Percentiles rank a stretch among this genome's conserved stretches.
Evolutionary conservation across 2,329 filamentous ascomycete genomes (phyloP).

Genomic region (Fusarium pseudograminearum): DNA sequence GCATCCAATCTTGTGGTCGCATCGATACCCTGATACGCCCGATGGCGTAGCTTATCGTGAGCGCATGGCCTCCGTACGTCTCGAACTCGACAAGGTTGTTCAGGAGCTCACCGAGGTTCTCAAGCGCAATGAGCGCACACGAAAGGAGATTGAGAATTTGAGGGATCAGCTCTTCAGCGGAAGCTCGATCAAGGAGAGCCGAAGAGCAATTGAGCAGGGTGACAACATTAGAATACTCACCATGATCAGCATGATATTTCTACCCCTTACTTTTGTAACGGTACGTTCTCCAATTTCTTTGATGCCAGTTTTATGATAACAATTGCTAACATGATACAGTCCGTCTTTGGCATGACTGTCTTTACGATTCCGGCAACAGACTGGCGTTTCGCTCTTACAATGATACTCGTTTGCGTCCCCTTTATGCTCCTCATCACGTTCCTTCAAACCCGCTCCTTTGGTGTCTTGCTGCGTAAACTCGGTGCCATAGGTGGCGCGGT

Average conservation of each 20-base stretch:
- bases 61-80: slow-evolving; percentile 59
- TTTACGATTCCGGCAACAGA: slow-evolving; percentile 58
- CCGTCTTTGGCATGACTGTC: slow-evolving; percentile 66
- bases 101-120: slow-evolving; percentile 61
- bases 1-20: slow-evolving; percentile 67
- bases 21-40: slow-evolving; percentile 59
- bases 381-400: slow-evolving; percentile 66
- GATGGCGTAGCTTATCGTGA: slow-evolving; percentile 62
- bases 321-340: slow-evolving; percentile 44
- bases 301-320: not conserved
- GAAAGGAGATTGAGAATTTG: slow-evolving; percentile 67
- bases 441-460: slow-evolving; percentile 58
- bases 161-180: slow-evolving; percentile 73
- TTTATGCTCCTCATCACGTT: slow-evolving; percentile 62
- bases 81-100: slow-evolving; percentile 65
- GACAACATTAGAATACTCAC: slow-evolving; percentile 72
- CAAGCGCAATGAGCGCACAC: slow-evolving; percentile 64
- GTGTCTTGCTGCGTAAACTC: slow-evolving; percentile 45
- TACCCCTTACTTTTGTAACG: slow-evolving; percentile 72
- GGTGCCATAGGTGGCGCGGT: slow-evolving; percentile 14
- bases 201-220: slow-evolving; percentile 72
- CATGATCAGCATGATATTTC: slow-evolving; percentile 70
- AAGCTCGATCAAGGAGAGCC: slow-evolving; percentile 70
- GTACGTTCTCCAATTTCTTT: slow-evolving; percentile 46
- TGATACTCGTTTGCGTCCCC: slow-evolving; percentile 71